Evolutionary conservation across 352 stramenopile species (phyloP), one percentile per base, ranked within the genome.

Genomic region (Phytophthora multivora): DNA sequence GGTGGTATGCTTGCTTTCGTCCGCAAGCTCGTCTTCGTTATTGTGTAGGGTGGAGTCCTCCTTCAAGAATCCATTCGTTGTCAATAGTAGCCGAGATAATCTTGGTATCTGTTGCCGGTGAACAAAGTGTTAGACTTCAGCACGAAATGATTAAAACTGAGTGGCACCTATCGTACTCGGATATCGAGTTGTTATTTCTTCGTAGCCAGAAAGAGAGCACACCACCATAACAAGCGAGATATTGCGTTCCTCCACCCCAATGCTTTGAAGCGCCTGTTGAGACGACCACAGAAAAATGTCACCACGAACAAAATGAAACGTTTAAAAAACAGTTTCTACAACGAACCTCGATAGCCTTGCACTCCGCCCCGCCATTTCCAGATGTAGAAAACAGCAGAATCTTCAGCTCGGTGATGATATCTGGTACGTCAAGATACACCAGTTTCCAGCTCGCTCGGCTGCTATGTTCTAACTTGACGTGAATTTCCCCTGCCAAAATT

Each of bases 231-330:
- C 39, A 19, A 46, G 39, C 9, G 39, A n/a, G 8, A 46, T 5
- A n/a, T 46, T 46, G 39, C 19, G 39, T 28, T 46, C 39, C 19
- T 30, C 7, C n/a, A 49, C 41, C 16, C 21, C 41, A 49, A 49
- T 49, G 2, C 41, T 49, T 33, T 15, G 28, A 12, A 49, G 11
- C 12, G 41, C 41, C 41, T 49, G 16, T 16, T 30, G 21, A 49
- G 6, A 21, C 7, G 30, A 25, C 21, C 9, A 40, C 35, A 40
- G 6, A 18, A 40, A 40, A 6, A 33, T 25, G 21, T 48, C 21
- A 33, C 10, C 5, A 49, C 30, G 4, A 46, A 39, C 33, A 45
- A 28, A n/a, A 13, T 46, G 16, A 28, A 12, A 30, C 39, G 11
- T 16, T 23, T 23, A 23, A 23, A n/a, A 15, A 21, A 39, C 5